Conservation (phyloP, 768 basidiomycete species). For the Lactifluus echinatus region DNA sequence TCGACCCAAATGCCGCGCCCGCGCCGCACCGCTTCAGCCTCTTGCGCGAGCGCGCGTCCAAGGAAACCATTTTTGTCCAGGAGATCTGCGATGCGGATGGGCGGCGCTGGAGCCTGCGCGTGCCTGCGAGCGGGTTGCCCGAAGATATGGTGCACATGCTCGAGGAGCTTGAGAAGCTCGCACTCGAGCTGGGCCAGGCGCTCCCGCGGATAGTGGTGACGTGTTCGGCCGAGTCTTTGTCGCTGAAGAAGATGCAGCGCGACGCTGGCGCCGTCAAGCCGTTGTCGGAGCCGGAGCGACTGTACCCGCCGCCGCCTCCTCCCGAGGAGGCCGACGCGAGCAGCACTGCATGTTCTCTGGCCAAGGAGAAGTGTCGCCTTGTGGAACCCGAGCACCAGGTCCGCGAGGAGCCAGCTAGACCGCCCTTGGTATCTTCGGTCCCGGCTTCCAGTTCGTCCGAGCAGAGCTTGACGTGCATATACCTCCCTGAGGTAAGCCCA, state of each 20-base stretch:
- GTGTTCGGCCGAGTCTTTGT: constrained; percentile 13
- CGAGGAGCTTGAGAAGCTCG: constrained; percentile 19
- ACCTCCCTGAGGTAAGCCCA: constrained; percentile 14
- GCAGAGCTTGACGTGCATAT: constrained; percentile 16
- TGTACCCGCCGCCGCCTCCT: background rate
- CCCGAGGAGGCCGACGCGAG: background rate
- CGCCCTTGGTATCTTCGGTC: background rate
- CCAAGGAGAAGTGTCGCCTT: constrained; percentile 3
- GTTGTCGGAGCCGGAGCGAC: constrained; percentile 2
- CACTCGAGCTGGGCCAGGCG: constrained; percentile 12
- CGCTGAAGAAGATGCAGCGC: background rate
- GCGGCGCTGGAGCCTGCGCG: constrained; percentile 19
- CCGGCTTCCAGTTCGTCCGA: constrained; percentile 1
- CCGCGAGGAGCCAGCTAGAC: background rate
- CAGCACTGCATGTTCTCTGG: background rate
- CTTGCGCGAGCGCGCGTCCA: constrained; percentile 11
- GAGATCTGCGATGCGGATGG: constrained; percentile 19
- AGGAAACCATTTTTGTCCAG: constrained; percentile 16
- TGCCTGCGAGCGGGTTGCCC: constrained; percentile 17
- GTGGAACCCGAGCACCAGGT: background rate
- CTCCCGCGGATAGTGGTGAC: constrained; percentile 19
- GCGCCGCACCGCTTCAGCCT: constrained; percentile 16
- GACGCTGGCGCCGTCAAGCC: background rate
- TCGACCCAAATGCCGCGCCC: constrained; percentile 5
- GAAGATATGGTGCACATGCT: constrained; percentile 18